phyloP scores from a whole-genome alignment of 1,284 basidiomycete species.

The Marasmius oreades region DNA sequence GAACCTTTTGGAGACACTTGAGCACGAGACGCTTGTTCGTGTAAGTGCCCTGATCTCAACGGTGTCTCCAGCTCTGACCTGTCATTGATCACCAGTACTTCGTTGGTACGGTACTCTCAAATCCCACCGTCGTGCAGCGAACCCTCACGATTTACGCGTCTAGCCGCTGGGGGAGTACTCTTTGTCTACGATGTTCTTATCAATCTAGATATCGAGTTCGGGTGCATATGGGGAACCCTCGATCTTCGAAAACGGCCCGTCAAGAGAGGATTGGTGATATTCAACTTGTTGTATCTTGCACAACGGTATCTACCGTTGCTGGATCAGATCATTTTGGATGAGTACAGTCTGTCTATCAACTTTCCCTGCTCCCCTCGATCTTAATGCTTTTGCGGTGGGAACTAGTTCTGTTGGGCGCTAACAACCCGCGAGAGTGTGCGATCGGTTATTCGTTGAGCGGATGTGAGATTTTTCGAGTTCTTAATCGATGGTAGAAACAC shows the following conservation, averaged over 20 bases:
- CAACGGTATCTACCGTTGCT: not conserved
- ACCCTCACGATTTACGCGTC: not conserved
- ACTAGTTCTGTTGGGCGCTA: not conserved
- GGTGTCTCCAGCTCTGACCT: not conserved
- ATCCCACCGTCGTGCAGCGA: not conserved
- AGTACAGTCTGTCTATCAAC: not conserved
- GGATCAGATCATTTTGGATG: not conserved
- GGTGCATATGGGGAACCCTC: not conserved
- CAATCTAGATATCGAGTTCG: not conserved
- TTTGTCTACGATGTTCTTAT: not conserved
- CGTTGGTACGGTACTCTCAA: not conserved
- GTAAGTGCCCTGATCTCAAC: not conserved
- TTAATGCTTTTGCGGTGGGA: not conserved
- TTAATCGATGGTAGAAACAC: not conserved
- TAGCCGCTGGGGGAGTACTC: not conserved
- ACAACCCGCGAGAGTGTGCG: not conserved
- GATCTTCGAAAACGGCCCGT: not conserved
- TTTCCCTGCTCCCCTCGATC: not conserved
- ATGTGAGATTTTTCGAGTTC: not conserved
- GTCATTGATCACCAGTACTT: not conserved
- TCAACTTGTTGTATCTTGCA: not conserved
- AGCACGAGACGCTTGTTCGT: not conserved
- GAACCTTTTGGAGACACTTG: not conserved
- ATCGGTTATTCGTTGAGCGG: not conserved
- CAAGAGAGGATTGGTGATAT: not conserved